Evolutionary conservation across 768 basidiomycete genomes (phyloP).

Genomic region (Porpolomopsis calyptriformis): DNA sequence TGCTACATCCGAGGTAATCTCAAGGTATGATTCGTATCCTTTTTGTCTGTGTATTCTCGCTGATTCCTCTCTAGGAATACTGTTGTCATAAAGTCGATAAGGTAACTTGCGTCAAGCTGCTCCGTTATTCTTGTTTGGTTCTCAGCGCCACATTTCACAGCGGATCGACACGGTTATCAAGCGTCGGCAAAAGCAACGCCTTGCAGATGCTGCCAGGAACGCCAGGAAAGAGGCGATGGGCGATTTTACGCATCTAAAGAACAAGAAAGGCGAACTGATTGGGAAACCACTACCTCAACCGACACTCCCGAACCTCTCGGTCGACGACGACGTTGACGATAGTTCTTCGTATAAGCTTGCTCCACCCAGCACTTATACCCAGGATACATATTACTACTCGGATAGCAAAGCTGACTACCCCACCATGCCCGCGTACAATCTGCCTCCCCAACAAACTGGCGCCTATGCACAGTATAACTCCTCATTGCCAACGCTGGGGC

Average conservation of each 20-base stretch:
- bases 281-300: slow-evolving; percentile 83
- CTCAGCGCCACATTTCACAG: slow-evolving; percentile 28
- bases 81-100: slow-evolving; percentile 99
- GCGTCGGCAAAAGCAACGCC: slow-evolving; percentile 77
- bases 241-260: slow-evolving; percentile 84
- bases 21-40: slow-evolving; percentile 45
- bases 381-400: slow-evolving; percentile 42
- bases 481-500: slow-evolving; percentile 44
- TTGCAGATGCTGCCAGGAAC: slow-evolving; percentile 66
- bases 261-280: slow-evolving; percentile 80
- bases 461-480: slow-evolving; percentile 46
- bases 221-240: slow-evolving; percentile 89
- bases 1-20: slow-evolving; percentile 95
- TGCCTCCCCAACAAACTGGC: slow-evolving; percentile 46
- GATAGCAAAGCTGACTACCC: slow-evolving; percentile 48
- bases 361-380: slow-evolving; percentile 44
- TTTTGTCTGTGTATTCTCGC: slow-evolving; percentile 1
- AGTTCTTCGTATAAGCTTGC: slow-evolving; percentile 47
- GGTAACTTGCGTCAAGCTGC: slow-evolving; percentile 30
- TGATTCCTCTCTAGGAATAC: slow-evolving; percentile 57
- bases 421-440: slow-evolving; percentile 67
- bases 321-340: slow-evolving; percentile 67
- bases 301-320: slow-evolving; percentile 83
- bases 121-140: slow-evolving; percentile 4
- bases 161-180: slow-evolving; percentile 92